Evolutionary conservation across 2,329 filamentous ascomycete species (phyloP).

Genomic region (Teratosphaeriaceae sp.): DNA sequence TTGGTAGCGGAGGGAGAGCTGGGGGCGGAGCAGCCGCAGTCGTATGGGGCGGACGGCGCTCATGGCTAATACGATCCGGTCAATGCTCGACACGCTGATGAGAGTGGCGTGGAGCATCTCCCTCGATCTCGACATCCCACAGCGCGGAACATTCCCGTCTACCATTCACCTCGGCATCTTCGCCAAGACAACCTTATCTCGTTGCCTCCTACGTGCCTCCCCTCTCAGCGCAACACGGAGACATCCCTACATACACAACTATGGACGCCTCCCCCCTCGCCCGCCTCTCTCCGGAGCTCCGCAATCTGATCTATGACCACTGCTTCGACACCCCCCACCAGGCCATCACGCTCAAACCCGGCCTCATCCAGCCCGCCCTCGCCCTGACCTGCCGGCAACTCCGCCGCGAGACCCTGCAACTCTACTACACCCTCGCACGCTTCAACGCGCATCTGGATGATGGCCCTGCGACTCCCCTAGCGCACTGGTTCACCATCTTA

Average conservation of each 20-base stretch:
- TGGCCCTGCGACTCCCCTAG: conserved; percentile 17
- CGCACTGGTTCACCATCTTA: conserved; percentile 14
- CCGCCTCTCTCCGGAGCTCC: conserved; percentile 14
- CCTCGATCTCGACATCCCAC: no score
- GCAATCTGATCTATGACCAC: conserved; percentile 18
- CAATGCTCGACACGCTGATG: no score
- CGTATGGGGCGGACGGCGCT: conserved; percentile 3
- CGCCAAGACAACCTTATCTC: no score
- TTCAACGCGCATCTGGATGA: conserved; percentile 25
- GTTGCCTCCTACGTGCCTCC: no score
- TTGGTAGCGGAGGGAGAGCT: conserved; percentile 23
- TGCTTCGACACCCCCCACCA: conserved; percentile 16
- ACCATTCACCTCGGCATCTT: no score
- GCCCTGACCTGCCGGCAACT: conserved; percentile 18
- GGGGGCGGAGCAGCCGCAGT: conserved; percentile 14
- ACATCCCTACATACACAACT: no score
- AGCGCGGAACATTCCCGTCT: no score
- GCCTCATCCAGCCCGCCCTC: conserved; percentile 13
- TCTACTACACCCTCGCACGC: conserved; percentile 16
- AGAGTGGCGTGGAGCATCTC: no score
- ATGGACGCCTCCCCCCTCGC: conserved; percentile 11
- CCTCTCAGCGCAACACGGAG: no score
- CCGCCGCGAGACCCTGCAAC: conserved; percentile 14
- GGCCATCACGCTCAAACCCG: conserved; percentile 13
- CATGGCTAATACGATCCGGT: conserved; percentile 9